Base-by-base conservation (phyloP, 345 rosid genomes). In the Citrus inodora region DNA sequence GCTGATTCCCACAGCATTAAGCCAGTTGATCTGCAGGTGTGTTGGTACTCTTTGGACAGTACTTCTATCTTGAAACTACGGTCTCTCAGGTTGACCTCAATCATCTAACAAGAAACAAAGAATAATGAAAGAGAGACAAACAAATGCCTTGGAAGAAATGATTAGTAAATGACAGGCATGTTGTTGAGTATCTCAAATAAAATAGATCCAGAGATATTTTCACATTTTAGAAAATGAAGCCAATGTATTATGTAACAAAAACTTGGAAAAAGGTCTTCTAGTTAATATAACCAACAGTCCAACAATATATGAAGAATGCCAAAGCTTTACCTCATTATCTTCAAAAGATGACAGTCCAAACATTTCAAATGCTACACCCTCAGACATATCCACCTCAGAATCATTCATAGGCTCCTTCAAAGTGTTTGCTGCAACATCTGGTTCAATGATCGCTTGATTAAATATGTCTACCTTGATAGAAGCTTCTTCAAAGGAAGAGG, bases 1-100 rank as follows among this genome's bases (percentile, higher is more conserved):
- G 98, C 98, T 38, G 98, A 94, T 85, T 94, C 98, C 98, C 98
- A 94, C 8, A 95, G 88, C 96, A 95, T 95, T 82, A 95, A 76
- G 65, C 99, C 99, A 14, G 97, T 95, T 32, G 94, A 93, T 85
- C 88, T 95, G 85, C 93, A 93, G 19, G 96, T 92, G 77, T 93
- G 98, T 84, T 95, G 97, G 80, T 91, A 87, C 78, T 91, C 99
- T 85, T 87, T 90, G 65, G 98, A 92, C 46, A 89, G 72, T 38
- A 91, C 89, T 80, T 84, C 83, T 55, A 92, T 86, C 83, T 77
- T 85, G 84, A 92, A 88, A 80, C 59, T 40, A 65, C 76, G 74
- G 32, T 83, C 89, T 46, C 62, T 77, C 48, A 90, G 79, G 80
- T 85, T 81, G 67, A 95, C 71, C 71, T 85, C 89, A 51, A 83